Evolutionary conservation across 2,329 filamentous ascomycete species (phyloP).

Genomic region (Phoma herbarum): DNA sequence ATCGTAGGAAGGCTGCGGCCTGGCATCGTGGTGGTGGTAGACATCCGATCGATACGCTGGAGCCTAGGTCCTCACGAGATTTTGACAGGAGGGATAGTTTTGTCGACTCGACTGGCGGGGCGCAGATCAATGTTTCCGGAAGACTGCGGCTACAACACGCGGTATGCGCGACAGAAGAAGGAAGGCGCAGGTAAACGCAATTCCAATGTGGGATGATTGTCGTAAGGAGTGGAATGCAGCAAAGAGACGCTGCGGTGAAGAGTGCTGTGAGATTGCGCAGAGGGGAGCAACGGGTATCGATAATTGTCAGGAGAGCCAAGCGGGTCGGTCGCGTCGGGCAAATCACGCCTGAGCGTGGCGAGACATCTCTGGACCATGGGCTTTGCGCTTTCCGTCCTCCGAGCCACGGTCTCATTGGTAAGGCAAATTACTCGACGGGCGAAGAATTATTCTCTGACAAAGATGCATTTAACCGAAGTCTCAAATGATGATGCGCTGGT

Average conservation of each 20-base stretch:
- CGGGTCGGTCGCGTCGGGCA: conserved; percentile 20
- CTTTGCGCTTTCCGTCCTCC: conserved; percentile 12
- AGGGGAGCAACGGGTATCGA: conserved; percentile 6
- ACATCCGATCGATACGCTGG: conserved; percentile 20
- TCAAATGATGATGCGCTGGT: not conserved
- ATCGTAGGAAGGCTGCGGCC: conserved; percentile 84
- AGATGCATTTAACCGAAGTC: not conserved
- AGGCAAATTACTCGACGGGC: conserved; percentile 1
- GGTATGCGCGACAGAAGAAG: not conserved
- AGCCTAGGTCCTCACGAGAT: not conserved
- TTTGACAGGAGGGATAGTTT: not conserved
- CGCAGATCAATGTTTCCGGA: conserved; percentile 1
- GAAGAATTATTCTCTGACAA: not conserved
- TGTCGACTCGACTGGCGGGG: conserved; percentile 2
- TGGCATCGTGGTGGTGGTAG: conserved; percentile 71
- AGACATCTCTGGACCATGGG: conserved; percentile 17
- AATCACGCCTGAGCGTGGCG: conserved; percentile 23
- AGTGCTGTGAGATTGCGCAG: conserved; percentile 18
- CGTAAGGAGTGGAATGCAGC: conserved; percentile 8
- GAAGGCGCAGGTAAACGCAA: not conserved
- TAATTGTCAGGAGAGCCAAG: conserved; percentile 25
- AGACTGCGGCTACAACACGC: not conserved
- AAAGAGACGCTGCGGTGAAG: conserved; percentile 6
- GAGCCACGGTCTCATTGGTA: conserved; percentile 9
- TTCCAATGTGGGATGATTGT: not conserved